These are phyloP conservation scores for Alternaria triticimaculans DNA, from an alignment of 2,329 filamentous ascomycete species.

Conservation along the genomic window DNA sequence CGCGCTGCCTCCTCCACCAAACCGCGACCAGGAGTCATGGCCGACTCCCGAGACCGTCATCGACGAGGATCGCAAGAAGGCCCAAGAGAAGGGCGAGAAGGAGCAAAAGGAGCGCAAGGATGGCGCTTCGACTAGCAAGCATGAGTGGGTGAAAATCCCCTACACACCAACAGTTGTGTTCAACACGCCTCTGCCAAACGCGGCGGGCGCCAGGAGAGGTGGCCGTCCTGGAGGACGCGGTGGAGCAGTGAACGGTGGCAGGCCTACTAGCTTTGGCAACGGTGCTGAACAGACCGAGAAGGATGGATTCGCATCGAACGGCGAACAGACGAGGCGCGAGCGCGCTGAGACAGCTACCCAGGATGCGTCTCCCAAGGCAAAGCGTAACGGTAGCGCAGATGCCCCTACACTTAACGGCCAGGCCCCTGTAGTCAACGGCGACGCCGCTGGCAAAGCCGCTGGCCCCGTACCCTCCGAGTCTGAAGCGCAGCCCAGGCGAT, in stretches of 20 bases:
- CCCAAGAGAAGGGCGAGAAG: slow-evolving; percentile 70
- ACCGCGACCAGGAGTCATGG: slow-evolving; percentile 82
- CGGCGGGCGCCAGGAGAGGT: slow-evolving; percentile 46
- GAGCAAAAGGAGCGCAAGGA: slow-evolving; percentile 70
- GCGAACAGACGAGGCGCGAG: slow-evolving; percentile 36
- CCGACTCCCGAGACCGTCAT: slow-evolving; percentile 85
- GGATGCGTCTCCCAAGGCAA: slow-evolving; percentile 43
- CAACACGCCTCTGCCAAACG: slow-evolving; percentile 76
- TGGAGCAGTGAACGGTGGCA: slow-evolving; percentile 61
- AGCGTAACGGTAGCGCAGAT: slow-evolving; percentile 44
- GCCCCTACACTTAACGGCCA: slow-evolving; percentile 41
- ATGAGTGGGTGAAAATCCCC: slow-evolving; percentile 83
- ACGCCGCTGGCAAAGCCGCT: slow-evolving; percentile 31
- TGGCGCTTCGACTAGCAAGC: slow-evolving; percentile 63
- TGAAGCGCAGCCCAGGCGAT: slow-evolving; percentile 31
- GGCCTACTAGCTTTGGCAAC: slow-evolving; percentile 52
- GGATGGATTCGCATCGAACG: slow-evolving; percentile 38
- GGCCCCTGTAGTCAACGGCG: slow-evolving; percentile 25
- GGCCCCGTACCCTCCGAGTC: slow-evolving; percentile 25
- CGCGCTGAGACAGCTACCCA: slow-evolving; percentile 24
- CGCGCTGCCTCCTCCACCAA: slow-evolving; percentile 65
- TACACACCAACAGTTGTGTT: slow-evolving; percentile 87
- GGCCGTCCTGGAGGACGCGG: slow-evolving; percentile 62
- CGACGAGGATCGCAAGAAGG: slow-evolving; percentile 78
- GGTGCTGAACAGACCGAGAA: slow-evolving; percentile 49